These are phyloP conservation scores for Gardenia jasminoides DNA, from an alignment of 257 asterid species.

Conservation along the genomic window DNA sequence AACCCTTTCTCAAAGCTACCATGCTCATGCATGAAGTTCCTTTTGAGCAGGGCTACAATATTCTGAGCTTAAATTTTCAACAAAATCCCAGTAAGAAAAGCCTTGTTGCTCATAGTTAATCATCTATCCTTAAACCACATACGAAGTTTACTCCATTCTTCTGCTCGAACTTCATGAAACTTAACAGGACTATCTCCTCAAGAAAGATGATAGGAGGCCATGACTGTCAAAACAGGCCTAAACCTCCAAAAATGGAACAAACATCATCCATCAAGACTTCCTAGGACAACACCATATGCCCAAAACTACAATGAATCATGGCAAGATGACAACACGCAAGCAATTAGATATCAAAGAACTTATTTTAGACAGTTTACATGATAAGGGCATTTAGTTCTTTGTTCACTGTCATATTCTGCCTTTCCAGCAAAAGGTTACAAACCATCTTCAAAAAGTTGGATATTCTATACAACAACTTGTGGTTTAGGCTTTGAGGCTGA, in stretches of 20 bases:
- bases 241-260: neutral
- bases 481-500: neutral
- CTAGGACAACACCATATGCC: neutral
- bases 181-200: neutral
- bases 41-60: neutral
- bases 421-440: neutral
- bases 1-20: neutral
- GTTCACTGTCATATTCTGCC: neutral
- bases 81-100: neutral
- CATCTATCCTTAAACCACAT: neutral
- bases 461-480: neutral
- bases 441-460: neutral
- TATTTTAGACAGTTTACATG: neutral
- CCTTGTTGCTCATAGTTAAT: neutral
- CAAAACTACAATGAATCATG: neutral
- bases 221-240: neutral
- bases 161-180: neutral
- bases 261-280: neutral
- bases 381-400: neutral
- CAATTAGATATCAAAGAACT: neutral
- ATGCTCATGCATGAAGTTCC: neutral
- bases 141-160: neutral
- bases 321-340: neutral
- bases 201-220: neutral
- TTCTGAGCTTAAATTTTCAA: neutral